Percentiles rank a stretch among this genome's conserved stretches.
Conservation (phyloP, 257 asterid species). For the Petrea volubilis region DNA sequence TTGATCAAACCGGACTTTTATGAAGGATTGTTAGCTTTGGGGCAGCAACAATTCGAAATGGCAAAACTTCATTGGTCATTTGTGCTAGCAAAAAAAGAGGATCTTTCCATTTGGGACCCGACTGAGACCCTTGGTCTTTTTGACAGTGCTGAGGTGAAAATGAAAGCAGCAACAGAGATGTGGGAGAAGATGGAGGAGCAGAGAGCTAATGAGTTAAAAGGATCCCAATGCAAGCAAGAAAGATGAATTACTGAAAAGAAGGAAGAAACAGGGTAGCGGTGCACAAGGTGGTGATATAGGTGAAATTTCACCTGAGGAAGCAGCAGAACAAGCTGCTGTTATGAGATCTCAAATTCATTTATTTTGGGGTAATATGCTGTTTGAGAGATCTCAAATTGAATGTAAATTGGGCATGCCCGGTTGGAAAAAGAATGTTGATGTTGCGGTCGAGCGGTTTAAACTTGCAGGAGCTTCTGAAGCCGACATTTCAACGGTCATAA, state of each 20-base stretch:
- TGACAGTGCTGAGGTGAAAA: conserved; percentile 60
- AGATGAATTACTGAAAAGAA: conserved; percentile 52
- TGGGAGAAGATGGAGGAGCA: conserved; percentile 72
- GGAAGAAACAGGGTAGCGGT: conserved; percentile 51
- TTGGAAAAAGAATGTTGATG: conserved; percentile 59
- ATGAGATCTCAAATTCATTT: conserved; percentile 70
- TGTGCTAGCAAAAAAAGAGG: conserved; percentile 45
- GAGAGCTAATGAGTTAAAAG: conserved; percentile 51
- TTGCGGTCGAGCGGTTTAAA: conserved; percentile 57
- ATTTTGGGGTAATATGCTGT: conserved; percentile 72
- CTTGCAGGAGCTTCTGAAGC: conserved; percentile 71
- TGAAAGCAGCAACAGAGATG: conserved; percentile 63
- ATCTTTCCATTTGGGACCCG: conserved; percentile 59
- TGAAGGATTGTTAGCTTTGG: conserved; percentile 62
- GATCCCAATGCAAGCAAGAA: conserved; percentile 53
- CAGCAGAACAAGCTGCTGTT: conserved; percentile 59
- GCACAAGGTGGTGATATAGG: conserved; percentile 46
- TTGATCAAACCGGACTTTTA: conserved; percentile 57
- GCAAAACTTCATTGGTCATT: conserved; percentile 73
- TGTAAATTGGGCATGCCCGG: conserved; percentile 53
- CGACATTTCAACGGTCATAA: conserved; percentile 52
- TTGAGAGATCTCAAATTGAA: conserved; percentile 64
- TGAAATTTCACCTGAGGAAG: conserved; percentile 52
- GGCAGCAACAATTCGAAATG: conserved; percentile 78
- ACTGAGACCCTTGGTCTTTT: conserved; percentile 51